Evolutionary conservation across 257 asterid species (phyloP).

Genomic region (Nicotiana benthamiana): DNA sequence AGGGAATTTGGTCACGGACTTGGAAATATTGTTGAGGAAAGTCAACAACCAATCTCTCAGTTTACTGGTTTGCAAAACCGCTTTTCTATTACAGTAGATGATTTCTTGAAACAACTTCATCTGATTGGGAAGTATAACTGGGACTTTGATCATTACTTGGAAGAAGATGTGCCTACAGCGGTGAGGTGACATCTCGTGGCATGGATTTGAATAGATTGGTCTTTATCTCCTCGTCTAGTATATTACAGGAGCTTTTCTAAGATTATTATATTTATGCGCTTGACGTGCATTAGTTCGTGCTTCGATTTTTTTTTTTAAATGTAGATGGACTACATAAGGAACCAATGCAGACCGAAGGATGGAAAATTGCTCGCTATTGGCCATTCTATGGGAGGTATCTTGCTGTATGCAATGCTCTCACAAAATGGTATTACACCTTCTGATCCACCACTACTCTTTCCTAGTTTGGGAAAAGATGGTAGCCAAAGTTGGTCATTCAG

Average conservation of each 20-base stretch:
- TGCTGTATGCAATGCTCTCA: constrained; percentile 84
- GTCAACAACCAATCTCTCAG: constrained; percentile 83
- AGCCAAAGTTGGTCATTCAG: background rate
- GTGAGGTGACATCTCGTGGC: constrained; percentile 79
- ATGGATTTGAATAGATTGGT: constrained; percentile 14
- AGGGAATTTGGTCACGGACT: constrained; percentile 62
- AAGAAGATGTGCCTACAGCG: constrained; percentile 97
- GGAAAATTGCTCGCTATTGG: constrained; percentile 86
- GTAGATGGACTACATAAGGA: constrained; percentile 78
- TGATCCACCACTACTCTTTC: background rate
- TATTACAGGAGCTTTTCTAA: background rate
- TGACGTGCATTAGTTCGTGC: background rate
- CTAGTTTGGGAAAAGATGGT: background rate
- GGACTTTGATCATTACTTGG: constrained; percentile 97
- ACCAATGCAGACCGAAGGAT: constrained; percentile 65
- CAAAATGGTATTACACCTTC: constrained; percentile 42
- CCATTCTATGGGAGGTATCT: constrained; percentile 97
- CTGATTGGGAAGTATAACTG: constrained; percentile 86
- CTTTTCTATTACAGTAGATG: constrained; percentile 51
- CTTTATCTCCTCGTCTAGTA: background rate
- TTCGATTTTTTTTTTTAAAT: too few relatives aligned
- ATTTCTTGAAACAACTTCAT: constrained; percentile 89
- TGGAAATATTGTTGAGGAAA: constrained; percentile 68
- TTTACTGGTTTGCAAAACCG: constrained; percentile 72
- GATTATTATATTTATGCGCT: background rate